Base-by-base conservation (phyloP, 2,329 filamentous ascomycete genomes). In the Aspergillus luchuensis region DNA sequence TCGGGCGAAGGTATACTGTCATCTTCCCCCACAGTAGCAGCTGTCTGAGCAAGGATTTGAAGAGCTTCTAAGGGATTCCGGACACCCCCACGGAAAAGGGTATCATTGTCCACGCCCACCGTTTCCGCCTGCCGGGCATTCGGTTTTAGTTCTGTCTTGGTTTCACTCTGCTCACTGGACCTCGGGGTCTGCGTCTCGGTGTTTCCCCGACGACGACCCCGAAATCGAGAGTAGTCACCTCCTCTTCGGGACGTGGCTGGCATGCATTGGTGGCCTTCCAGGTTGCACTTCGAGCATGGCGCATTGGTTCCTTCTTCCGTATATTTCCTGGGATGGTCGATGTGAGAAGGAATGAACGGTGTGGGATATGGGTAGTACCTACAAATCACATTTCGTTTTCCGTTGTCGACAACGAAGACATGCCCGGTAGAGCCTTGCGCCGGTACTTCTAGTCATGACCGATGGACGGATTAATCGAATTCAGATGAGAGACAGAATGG, bases 351-450 rank as follows among this genome's bases (percentile, higher is more conserved):
- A 23, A 23, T 17, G 2, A 23, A 19, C 5, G 3, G 19, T 8
- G 19, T 19, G 23, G 5, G 11, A 33, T n/a, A 56, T 28, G 52
- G 30, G 21, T 11, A 8, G 19, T 28, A 57, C 58, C 17, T 33
- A 65, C 63, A 53, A 53, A 51, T 65, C 61, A 49, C 63, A 65
- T 57, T 62, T 65, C 2, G 55, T 52, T 43, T 65, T 65, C 5
- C 61, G 55, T 30, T 50, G 60, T 13, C 62, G 54, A 50, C 62
- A 64, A 10, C 57, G 57, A 10, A 60, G 41, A 15, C 60, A 64
- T 2, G 62, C 62, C 15, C 62, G 57, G 53, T 63, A 63, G n/a
- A 60, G 55, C 21, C 61, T 51, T 21, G 23, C 33, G 3, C 55
- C 55, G 4, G 36, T 50, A 17, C 55, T 57, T 49, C 50, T 33